phyloP scores from a whole-genome alignment of 1,284 basidiomycete genomes.

The Coniferiporia sulphurascens region DNA sequence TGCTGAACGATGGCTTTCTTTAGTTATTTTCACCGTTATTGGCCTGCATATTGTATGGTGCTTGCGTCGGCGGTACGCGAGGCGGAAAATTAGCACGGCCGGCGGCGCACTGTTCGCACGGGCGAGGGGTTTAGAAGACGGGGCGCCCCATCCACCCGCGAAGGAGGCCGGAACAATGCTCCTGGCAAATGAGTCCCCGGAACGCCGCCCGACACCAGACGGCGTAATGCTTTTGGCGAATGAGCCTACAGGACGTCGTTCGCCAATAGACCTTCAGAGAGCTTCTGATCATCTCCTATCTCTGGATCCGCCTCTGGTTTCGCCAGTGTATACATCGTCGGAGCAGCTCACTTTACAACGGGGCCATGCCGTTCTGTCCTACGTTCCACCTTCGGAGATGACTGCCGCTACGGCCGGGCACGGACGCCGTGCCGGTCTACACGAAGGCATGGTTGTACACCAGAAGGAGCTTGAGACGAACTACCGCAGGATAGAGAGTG shows the following conservation, averaged over 20 bases:
- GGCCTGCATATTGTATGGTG: not conserved
- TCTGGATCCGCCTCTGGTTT: not conserved
- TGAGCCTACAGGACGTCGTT: not conserved
- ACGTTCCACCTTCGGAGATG: not conserved
- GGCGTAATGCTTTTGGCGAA: not conserved
- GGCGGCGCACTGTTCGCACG: not conserved
- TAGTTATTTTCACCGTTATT: not conserved
- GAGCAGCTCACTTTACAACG: constrained; percentile 4
- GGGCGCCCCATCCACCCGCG: not conserved
- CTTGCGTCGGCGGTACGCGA: not conserved
- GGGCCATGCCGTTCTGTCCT: constrained; percentile 3
- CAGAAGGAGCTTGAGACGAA: constrained; percentile 16
- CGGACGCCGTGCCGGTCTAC: constrained; percentile 6
- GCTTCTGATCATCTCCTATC: not conserved
- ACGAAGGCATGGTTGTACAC: constrained; percentile 7
- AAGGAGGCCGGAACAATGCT: not conserved
- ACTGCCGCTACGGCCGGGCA: constrained; percentile 2
- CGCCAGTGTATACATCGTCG: constrained; percentile 4
- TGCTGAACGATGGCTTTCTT: too few relatives aligned
- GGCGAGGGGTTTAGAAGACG: not conserved
- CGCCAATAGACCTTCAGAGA: not conserved
- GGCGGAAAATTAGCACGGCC: not conserved
- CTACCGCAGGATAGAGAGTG: constrained; percentile 3
- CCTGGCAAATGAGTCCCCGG: not conserved
- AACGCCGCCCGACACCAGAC: not conserved